Conservation (phyloP, 1,284 basidiomycete genomes). For the Ganoderma resinaceum region DNA sequence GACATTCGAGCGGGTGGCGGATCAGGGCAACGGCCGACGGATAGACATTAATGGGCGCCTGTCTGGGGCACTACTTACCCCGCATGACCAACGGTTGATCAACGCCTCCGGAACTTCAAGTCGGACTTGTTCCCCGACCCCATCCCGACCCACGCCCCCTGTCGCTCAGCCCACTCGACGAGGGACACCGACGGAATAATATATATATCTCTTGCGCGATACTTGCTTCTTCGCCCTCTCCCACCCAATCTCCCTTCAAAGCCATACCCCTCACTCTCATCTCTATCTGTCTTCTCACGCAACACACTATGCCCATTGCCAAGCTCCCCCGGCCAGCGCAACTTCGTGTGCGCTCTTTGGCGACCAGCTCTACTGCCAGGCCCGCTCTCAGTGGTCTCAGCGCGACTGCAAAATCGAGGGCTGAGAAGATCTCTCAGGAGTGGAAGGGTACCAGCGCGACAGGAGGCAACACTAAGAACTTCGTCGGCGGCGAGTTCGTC, state of each 20-base stretch:
- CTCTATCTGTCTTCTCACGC: conserved; percentile 3
- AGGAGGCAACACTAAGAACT: conserved; percentile 89
- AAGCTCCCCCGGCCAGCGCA: conserved; percentile 30
- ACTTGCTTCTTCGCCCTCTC: background rate
- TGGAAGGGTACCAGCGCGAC: conserved; percentile 89
- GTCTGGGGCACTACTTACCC: conserved; percentile 4
- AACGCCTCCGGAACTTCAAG: conserved; percentile 13
- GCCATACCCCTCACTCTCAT: background rate
- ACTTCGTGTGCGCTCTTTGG: conserved; percentile 28
- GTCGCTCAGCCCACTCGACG: background rate
- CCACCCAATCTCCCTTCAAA: background rate
- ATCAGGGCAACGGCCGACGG: conserved; percentile 22
- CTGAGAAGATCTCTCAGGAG: conserved; percentile 69
- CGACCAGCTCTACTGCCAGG: conserved; percentile 21
- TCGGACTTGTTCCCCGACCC: conserved; percentile 16
- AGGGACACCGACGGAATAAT: conserved; percentile 13
- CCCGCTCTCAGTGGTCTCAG: conserved; percentile 49
- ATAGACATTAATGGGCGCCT: conserved; percentile 17
- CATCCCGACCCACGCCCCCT: background rate
- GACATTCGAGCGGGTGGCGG: conserved; percentile 13
- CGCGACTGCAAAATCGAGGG: conserved; percentile 60
- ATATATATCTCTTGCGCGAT: conserved; percentile 9
- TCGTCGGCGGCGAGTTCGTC: conserved; percentile 87
- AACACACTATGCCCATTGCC: conserved; percentile 25
- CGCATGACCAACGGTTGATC: conserved; percentile 23